phyloP scores from a whole-genome alignment of 2,329 filamentous ascomycete species.

The Xylariaceae sp. region DNA sequence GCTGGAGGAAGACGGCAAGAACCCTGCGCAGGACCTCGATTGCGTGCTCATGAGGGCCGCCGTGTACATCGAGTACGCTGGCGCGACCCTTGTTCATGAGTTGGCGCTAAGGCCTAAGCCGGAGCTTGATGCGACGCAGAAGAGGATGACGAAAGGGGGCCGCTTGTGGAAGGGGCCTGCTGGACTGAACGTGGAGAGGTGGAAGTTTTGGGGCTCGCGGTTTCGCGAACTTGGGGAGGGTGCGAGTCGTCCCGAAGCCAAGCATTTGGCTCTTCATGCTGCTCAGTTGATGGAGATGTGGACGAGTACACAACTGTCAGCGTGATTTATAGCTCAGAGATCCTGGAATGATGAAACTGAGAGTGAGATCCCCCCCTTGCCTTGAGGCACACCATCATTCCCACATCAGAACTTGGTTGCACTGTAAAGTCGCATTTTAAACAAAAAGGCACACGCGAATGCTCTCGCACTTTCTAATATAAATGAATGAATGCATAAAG shows the following conservation, averaged over 20 bases:
- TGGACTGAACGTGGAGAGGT: constrained; percentile 25
- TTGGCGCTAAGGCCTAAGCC: constrained; percentile 20
- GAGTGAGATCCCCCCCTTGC: too few species aligned
- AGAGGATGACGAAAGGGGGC: constrained; percentile 23
- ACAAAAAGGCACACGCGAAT: not conserved
- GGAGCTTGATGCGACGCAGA: constrained; percentile 18
- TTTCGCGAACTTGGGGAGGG: constrained; percentile 25
- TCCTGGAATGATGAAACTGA: too few species aligned
- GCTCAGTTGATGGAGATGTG: constrained; percentile 29
- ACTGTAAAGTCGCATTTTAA: not conserved
- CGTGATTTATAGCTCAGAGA: not conserved
- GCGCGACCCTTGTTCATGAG: constrained; percentile 22
- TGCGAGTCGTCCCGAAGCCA: constrained; percentile 18
- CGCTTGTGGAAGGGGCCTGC: constrained; percentile 21
- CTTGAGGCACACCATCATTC: too few species aligned
- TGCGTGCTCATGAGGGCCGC: constrained; percentile 24
- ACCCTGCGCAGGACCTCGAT: constrained; percentile 10
- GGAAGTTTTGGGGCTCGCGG: constrained; percentile 27
- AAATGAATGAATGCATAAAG: not conserved
- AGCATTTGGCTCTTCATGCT: constrained; percentile 22
- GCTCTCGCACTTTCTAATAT: not conserved
- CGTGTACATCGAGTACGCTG: constrained; percentile 28
- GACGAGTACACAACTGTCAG: constrained; percentile 12
- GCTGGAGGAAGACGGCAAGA: constrained; percentile 23
- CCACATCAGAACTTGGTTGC: too few species aligned